Percentiles rank a stretch among this genome's conserved stretches.
These are phyloP conservation scores for Fusarium siculi DNA, from an alignment of 2,329 filamentous ascomycete species.

Conservation along the genomic window DNA sequence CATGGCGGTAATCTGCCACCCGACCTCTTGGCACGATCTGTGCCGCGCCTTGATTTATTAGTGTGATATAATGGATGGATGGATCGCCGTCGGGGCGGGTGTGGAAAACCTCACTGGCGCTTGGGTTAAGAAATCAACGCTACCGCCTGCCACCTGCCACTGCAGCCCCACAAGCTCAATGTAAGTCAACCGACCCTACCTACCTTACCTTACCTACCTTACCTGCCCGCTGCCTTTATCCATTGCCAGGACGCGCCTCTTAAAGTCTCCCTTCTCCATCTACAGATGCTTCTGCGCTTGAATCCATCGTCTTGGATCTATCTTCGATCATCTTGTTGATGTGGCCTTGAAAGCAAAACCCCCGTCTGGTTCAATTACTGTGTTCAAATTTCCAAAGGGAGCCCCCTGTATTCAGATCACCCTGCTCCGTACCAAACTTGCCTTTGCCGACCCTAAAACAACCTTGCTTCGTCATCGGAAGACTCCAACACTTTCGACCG, in stretches of 20 bases:
- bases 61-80: background rate
- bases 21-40: constrained; percentile 27
- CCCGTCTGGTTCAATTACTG: background rate
- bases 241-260: constrained; percentile 4
- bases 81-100: background rate
- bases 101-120: background rate
- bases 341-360: background rate
- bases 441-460: background rate
- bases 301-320: background rate
- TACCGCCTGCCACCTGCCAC: background rate
- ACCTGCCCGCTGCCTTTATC: background rate
- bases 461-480: constrained; percentile 13
- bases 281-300: background rate
- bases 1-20: constrained; percentile 20
- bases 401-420: constrained; percentile 3
- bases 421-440: background rate
- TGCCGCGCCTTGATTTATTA: background rate
- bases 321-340: background rate
- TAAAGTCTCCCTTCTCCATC: constrained; percentile 32
- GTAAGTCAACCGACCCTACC: background rate
- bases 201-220: background rate
- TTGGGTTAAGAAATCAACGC: background rate
- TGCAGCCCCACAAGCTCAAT: constrained; percentile 21
- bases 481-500: background rate
- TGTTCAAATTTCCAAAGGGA: background rate